Percentiles rank a stretch among this genome's conserved stretches.
Conservation (phyloP, 768 basidiomycete species). For the Candolleomyces efflorescens region DNA sequence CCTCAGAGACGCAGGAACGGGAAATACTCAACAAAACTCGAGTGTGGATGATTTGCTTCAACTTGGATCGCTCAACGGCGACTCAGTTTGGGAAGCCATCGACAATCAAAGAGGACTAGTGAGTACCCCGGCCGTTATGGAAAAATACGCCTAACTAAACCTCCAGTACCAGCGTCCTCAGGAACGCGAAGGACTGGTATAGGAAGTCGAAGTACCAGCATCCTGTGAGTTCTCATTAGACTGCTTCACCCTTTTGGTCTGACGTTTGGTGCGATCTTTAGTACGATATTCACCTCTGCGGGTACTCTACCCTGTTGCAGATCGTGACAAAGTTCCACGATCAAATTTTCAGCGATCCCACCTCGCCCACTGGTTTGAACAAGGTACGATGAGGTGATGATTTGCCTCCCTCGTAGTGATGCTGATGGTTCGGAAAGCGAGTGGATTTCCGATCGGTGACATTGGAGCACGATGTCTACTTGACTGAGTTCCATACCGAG, state of each 20-base stretch:
- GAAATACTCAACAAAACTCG: slow-evolving; percentile 82
- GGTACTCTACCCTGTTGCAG: slow-evolving; percentile 63
- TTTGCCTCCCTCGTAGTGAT: not conserved
- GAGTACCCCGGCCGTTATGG: slow-evolving; percentile 17
- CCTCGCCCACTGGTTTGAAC: slow-evolving; percentile 64
- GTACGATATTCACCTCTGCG: slow-evolving; percentile 77
- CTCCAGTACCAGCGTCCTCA: slow-evolving; percentile 45
- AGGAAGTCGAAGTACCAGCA: slow-evolving; percentile 60
- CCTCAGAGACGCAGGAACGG: slow-evolving; percentile 70
- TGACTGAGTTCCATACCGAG: slow-evolving; percentile 60
- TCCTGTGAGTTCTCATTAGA: slow-evolving; percentile 32
- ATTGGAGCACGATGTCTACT: slow-evolving; percentile 50
- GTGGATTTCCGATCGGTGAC: slow-evolving; percentile 69
- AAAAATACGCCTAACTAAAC: no score
- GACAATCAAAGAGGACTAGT: slow-evolving; percentile 84
- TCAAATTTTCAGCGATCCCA: slow-evolving; percentile 69
- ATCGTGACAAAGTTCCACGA: slow-evolving; percentile 75
- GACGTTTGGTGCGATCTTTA: slow-evolving; percentile 18
- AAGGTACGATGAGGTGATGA: slow-evolving; percentile 39
- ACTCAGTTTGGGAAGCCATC: slow-evolving; percentile 89
- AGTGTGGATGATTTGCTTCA: slow-evolving; percentile 91
- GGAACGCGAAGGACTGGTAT: slow-evolving; percentile 74
- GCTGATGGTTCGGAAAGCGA: slow-evolving; percentile 33
- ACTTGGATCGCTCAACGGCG: slow-evolving; percentile 81
- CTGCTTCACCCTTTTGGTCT: slow-evolving; percentile 5